Evolutionary conservation across 768 basidiomycete genomes (phyloP), one percentile per base, ranked within the genome.

Genomic region (Amanita polypyramis): DNA sequence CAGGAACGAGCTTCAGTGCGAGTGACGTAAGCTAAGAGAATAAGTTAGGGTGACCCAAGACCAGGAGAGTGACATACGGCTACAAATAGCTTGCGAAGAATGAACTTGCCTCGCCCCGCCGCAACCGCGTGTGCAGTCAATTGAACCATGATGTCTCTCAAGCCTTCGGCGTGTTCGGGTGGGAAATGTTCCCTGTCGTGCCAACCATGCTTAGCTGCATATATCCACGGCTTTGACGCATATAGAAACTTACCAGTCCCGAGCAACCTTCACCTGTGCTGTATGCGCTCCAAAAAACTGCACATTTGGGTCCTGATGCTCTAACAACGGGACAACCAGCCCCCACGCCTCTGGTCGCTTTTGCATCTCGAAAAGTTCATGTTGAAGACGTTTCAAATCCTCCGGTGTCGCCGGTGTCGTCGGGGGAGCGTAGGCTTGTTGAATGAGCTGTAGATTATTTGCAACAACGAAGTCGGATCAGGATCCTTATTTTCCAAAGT

Each of bases 231-330:
- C 12, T 15, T 21, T 9, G 11, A 9, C 8, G 27, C 5, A 27
- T n/a, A 41, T 17, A 21, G n/a, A 12, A 32, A 21, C 76, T 53
- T 60, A 93, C 92, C 92, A 95, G 62, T 95, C 93, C 53, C 93
- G 70, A 11, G 85, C 80, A 53, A 95, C 90, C 75, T 97, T 97
- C 52, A 94, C 87, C 59, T 94, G 90, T 2, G 85, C 79, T 0
- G 90, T 96, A 56, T 96, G 93, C 4, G 93, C 92, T 2, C 92
- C 91, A 58, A 91, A 95, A 73, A 95, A 97, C 61, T 93, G 86
- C 8, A 95, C 88, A 57, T 90, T 90, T 45, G 74, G 73, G 62
- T 94, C 85, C 23, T 70, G 65, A 57, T 84, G 71, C 11, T 80
- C 72, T 20, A 92, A 65, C 53, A 93, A 74, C 0, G 89, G 88